Evolutionary conservation across 2,329 filamentous ascomycete species (phyloP).

Genomic region (Aspergillus carbonarius): DNA sequence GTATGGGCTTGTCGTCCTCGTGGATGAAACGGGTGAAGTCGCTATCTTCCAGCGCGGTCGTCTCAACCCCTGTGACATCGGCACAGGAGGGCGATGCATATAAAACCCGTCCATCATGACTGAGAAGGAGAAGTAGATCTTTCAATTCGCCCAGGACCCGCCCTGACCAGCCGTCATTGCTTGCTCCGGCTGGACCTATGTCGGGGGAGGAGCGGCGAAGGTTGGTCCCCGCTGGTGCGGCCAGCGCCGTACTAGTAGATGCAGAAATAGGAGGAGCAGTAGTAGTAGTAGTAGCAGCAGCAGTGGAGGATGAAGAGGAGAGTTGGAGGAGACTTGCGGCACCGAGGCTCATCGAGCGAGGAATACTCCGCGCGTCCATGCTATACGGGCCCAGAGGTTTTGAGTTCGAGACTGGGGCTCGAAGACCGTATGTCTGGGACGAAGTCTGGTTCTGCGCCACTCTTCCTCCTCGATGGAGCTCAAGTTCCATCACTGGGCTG

Average conservation of each 20-base stretch:
- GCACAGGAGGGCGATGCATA: constrained; percentile 82
- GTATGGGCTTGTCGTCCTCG: constrained; percentile 77
- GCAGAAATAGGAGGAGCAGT: neutral
- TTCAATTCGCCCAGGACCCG: constrained; percentile 85
- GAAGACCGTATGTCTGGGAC: neutral
- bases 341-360: neutral
- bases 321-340: neutral
- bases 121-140: constrained; percentile 85
- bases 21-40: constrained; percentile 83
- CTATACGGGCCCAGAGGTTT: neutral
- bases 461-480: neutral
- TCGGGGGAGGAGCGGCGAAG: neutral
- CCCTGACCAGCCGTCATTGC: constrained; percentile 66
- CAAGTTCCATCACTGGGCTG: neutral
- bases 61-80: constrained; percentile 70
- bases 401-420: constrained; percentile 1
- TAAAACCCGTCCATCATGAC: constrained; percentile 76
- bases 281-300: neutral
- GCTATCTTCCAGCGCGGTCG: constrained; percentile 68
- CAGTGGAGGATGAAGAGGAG: neutral
- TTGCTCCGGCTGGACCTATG: neutral
- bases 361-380: constrained; percentile 5
- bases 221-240: neutral
- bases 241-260: neutral
- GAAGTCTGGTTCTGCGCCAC: neutral